Conservation (phyloP, 176 grass and related monocot genomes). For the Dendrocalamus sinicus region DNA sequence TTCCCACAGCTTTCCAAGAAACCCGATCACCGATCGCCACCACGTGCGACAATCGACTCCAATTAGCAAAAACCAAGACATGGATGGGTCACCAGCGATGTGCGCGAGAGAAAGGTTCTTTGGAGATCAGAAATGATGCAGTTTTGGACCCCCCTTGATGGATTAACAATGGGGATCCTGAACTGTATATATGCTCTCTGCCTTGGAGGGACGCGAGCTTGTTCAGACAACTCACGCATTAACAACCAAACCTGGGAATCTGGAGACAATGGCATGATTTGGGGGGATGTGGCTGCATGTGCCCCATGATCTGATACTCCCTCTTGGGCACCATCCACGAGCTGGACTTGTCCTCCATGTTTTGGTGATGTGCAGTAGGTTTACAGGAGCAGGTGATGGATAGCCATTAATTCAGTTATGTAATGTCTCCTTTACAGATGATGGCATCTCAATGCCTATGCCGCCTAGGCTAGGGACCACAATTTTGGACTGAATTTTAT, state of each 20-base stretch:
- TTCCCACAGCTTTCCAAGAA: conserved; percentile 42
- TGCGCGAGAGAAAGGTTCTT: conserved; percentile 30
- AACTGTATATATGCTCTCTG: conserved; percentile 49
- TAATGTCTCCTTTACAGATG: not conserved
- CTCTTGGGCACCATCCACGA: conserved; percentile 38
- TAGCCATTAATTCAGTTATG: conserved; percentile 25
- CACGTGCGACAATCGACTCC: conserved; percentile 42
- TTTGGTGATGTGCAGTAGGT: not conserved
- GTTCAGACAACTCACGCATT: conserved; percentile 52
- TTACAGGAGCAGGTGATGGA: conserved; percentile 40
- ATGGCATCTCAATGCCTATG: not conserved
- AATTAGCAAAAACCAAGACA: conserved; percentile 26
- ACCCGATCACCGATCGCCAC: conserved; percentile 36
- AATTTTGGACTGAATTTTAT: too few relatives aligned
- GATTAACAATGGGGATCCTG: conserved; percentile 34
- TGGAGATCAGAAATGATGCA: conserved; percentile 20
- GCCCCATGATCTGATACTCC: conserved; percentile 56
- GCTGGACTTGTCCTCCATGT: conserved; percentile 53
- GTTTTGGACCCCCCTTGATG: conserved; percentile 8
- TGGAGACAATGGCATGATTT: conserved; percentile 63
- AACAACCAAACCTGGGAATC: conserved; percentile 59
- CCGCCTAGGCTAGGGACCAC: too few relatives aligned
- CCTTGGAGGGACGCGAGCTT: conserved; percentile 42
- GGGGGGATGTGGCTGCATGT: conserved; percentile 43
- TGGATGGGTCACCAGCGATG: conserved; percentile 28